These are phyloP conservation scores for Colletotrichum cordylinicola DNA, from an alignment of 2,329 filamentous ascomycete genomes.

Conservation along the genomic window DNA sequence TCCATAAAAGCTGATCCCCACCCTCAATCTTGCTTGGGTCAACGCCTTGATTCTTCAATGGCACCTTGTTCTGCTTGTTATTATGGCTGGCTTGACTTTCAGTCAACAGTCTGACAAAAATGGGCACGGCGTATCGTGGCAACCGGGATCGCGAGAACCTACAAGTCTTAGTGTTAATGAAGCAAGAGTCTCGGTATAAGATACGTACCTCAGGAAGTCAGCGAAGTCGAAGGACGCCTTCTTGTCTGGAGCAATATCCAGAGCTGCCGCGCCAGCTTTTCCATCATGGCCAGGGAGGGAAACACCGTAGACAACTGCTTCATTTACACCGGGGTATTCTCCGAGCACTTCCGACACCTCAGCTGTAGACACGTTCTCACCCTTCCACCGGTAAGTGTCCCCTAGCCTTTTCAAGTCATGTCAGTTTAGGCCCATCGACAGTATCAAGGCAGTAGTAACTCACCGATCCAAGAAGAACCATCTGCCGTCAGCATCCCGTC, in stretches of 20 bases:
- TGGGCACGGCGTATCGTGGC: constrained; percentile 76
- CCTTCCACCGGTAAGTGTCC: constrained; percentile 79
- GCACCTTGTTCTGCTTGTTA: constrained; percentile 80
- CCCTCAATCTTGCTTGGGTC: constrained; percentile 21
- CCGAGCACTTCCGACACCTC: constrained; percentile 72
- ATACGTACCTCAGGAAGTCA: constrained; percentile 57
- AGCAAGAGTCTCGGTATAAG: not conserved
- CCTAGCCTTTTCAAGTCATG: constrained; percentile 53
- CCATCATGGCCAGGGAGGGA: constrained; percentile 70
- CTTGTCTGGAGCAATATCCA: constrained; percentile 59
- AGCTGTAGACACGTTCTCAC: constrained; percentile 70
- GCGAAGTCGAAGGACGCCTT: constrained; percentile 62
- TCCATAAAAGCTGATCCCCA: constrained; percentile 55
- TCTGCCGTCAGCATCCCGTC: constrained; percentile 65
- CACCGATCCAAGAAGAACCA: constrained; percentile 70
- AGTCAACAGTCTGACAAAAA: constrained; percentile 70
- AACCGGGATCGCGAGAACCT: constrained; percentile 63
- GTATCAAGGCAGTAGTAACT: not conserved
- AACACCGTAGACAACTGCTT: constrained; percentile 77
- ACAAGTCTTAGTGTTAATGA: not conserved
- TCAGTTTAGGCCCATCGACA: not conserved
- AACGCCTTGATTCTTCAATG: constrained; percentile 50
- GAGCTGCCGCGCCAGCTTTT: constrained; percentile 68
- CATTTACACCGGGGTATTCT: constrained; percentile 60
- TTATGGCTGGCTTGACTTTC: constrained; percentile 69